Evolutionary conservation across 495 filamentous ascomycete species (phyloP), one percentile per base, ranked within the genome.

Genomic region (Penicillium atrosanguineum): DNA sequence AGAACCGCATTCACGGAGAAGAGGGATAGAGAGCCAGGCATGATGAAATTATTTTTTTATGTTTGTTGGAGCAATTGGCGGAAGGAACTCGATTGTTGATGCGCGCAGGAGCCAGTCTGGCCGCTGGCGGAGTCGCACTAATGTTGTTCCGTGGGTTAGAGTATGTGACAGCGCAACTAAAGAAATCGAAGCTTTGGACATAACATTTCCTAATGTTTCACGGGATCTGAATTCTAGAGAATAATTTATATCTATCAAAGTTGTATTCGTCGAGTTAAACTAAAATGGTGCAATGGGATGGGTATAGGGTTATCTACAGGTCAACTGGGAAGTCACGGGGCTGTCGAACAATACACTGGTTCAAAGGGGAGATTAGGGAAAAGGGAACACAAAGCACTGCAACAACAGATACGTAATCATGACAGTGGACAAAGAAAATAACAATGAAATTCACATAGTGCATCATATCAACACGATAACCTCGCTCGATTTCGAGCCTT

Each of bases 1-100:
- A 97, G 82, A 75, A 97, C 86, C 60, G 92, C 92, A 69, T 92
- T 92, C 62, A 97, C 86, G 52, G 90, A 89, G 77, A 94, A 93
- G 55, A 97, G 84, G 52, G 91, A 90, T 70, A 97, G 63, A 51
- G 73, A 66, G 50, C 72, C 75, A 11, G 70, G 65, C 75, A 78
- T 78, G 41, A 53, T 72, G 70, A 56, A 41, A 18, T 46, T 57
- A 46, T 64, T 44, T 53, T 25, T 53, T 26, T 20, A 16, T 39
- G 31, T 34, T 45, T 56, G 34, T 44, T 34, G 38, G 46, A 61
- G 45, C 42, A 57, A 56, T 60, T 57, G 46, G 29, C 31, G 37
- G 44, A 45, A 39, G 26, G 31, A n/a, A 37, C 48, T 40, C 48
- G 52, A 46, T 56, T 69, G 61, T 69, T 71, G 61, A 62, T 69